Evolutionary conservation across 2,329 filamentous ascomycete genomes (phyloP).

Genomic region (Hypoxylon sp.): DNA sequence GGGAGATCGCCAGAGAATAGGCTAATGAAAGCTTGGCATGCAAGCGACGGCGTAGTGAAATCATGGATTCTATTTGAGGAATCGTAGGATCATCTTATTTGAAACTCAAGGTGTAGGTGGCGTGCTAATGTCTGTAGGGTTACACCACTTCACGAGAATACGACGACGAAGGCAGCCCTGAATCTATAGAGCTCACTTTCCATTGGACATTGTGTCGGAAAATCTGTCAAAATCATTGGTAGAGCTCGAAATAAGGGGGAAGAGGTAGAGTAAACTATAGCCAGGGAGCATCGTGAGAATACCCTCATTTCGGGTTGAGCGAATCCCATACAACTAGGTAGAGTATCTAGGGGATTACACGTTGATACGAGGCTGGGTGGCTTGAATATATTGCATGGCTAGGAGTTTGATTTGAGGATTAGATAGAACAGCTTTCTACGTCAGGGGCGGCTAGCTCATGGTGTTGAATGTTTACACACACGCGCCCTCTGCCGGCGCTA

Average conservation of each 20-base stretch:
- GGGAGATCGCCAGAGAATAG: neutral
- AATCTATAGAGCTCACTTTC: neutral
- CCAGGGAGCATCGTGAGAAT: neutral
- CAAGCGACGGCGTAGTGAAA: neutral
- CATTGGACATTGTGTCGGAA: neutral
- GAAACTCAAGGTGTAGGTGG: neutral
- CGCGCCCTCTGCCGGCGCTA: neutral
- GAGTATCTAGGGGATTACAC: neutral
- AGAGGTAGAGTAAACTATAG: neutral
- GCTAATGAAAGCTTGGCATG: neutral
- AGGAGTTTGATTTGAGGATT: neutral
- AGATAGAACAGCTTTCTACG: neutral
- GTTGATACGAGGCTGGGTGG: neutral
- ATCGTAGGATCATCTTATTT: neutral
- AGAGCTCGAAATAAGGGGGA: neutral
- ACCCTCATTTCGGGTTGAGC: neutral
- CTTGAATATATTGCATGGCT: neutral
- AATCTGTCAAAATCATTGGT: neutral
- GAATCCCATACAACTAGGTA: neutral
- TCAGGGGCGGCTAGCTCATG: neutral
- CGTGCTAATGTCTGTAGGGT: neutral
- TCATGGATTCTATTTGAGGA: neutral
- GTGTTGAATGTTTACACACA: neutral
- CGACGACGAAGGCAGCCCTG: neutral
- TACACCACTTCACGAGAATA: neutral